Percentiles rank a stretch among this genome's conserved stretches.
Conservation (phyloP, 441 rosid species). For the Jatropha podagrica region DNA sequence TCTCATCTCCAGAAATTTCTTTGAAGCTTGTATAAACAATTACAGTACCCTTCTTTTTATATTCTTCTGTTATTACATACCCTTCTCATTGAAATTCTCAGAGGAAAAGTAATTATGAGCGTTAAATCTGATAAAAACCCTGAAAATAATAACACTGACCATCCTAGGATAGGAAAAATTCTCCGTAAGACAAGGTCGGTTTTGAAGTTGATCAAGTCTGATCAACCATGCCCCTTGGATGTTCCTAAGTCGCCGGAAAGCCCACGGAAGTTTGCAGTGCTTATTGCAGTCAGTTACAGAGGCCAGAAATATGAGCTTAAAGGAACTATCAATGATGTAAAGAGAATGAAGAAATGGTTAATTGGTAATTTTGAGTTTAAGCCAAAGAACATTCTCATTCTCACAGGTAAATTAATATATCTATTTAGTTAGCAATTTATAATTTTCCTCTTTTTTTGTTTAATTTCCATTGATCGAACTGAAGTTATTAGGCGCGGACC, state of each 20-base stretch:
- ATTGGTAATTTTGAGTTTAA: conserved; percentile 18
- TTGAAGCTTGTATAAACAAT: not conserved
- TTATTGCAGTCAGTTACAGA: conserved; percentile 39
- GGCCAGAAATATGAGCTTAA: conserved; percentile 40
- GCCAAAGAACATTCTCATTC: conserved; percentile 36
- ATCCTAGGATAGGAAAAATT: not conserved
- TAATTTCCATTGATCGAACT: too few relatives aligned
- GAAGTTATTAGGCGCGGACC: too few relatives aligned
- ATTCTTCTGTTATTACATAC: not conserved
- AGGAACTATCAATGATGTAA: conserved; percentile 52
- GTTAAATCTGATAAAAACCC: not conserved
- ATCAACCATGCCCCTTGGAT: conserved; percentile 11
- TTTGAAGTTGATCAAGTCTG: not conserved
- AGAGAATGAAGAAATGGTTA: conserved; percentile 38
- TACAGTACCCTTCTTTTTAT: not conserved
- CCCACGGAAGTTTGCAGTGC: conserved; percentile 36
- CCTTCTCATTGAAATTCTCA: not conserved
- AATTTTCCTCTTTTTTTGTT: too few relatives aligned
- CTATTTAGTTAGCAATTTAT: too few relatives aligned
- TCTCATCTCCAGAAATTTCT: not conserved
- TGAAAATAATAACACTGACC: not conserved
- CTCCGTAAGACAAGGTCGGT: not conserved
- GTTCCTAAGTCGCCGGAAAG: not conserved
- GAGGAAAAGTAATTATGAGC: not conserved
- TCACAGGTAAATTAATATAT: conserved; percentile 39